A percentile compares a stretch with the other conserved stretches of the same genome.
These are phyloP conservation scores for Scheffersomyces ergatensis DNA, from an alignment of 805 yeast genomes.

Conservation along the genomic window DNA sequence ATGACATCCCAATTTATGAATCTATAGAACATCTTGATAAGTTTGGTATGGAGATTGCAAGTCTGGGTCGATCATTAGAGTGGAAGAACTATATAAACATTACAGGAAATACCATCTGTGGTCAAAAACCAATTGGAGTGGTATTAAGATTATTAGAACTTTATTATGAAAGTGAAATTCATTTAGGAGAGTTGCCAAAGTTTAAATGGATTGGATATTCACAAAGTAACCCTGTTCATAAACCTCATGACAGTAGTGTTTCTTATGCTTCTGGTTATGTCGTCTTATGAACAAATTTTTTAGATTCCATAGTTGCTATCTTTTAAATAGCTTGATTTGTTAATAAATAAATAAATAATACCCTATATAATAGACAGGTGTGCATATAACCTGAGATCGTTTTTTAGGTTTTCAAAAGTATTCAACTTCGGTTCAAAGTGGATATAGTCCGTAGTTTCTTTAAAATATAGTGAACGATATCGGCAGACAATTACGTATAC, in stretches of 20 bases:
- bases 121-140: slow-evolving; percentile 76
- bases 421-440: too few relatives aligned
- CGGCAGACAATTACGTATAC: too few relatives aligned
- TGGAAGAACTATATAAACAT: slow-evolving; percentile 67
- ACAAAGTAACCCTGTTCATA: slow-evolving; percentile 62
- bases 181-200: slow-evolving; percentile 10
- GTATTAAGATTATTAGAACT: slow-evolving; percentile 54
- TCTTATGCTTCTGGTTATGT: slow-evolving; percentile 83
- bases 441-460: too few relatives aligned
- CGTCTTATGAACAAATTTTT: too few relatives aligned
- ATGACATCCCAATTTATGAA: slow-evolving; percentile 53
- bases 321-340: too few relatives aligned
- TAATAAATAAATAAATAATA: too few relatives aligned
- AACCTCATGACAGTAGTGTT: slow-evolving; percentile 70
- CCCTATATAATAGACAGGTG: too few relatives aligned
- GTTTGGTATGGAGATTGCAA: slow-evolving; percentile 61
- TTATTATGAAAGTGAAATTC: slow-evolving; percentile 7
- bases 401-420: too few relatives aligned
- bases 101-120: slow-evolving; percentile 92
- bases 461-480: too few relatives aligned
- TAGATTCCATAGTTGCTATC: too few relatives aligned
- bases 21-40: slow-evolving; percentile 75
- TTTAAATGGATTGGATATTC: slow-evolving; percentile 77
- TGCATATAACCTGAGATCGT: too few relatives aligned
- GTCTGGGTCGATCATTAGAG: slow-evolving; percentile 49